A percentile compares a stretch with the other conserved stretches of the same genome.
Conservation (phyloP, 305 asterid genomes). For the Fraxinus baroniana region DNA sequence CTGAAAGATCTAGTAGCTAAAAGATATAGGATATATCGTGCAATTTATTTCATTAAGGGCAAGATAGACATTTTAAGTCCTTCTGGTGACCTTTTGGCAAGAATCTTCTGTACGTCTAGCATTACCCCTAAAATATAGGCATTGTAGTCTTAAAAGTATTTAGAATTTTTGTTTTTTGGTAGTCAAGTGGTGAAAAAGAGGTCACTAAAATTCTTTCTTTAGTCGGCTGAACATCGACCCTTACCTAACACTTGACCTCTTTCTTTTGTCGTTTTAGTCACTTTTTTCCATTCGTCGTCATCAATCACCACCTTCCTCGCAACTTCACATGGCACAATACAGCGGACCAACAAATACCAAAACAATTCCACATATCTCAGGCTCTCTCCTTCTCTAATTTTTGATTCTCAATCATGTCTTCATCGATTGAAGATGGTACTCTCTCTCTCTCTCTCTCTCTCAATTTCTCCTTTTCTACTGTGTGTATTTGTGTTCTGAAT, state of each 20-base stretch:
- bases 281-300: constrained; percentile 7
- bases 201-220: background rate
- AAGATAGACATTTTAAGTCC: too few relatives aligned
- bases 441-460: constrained; percentile 13
- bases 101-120: too few relatives aligned
- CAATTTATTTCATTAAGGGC: too few relatives aligned
- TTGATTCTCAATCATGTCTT: constrained; percentile 44
- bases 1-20: too few relatives aligned
- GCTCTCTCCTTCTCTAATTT: constrained; percentile 15
- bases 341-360: background rate
- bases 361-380: constrained; percentile 28
- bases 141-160: too few relatives aligned
- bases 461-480: background rate
- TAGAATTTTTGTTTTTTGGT: background rate
- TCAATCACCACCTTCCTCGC: constrained; percentile 15
- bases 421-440: constrained; percentile 53
- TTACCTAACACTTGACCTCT: constrained; percentile 47
- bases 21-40: too few relatives aligned
- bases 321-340: constrained; percentile 22
- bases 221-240: background rate
- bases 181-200: background rate
- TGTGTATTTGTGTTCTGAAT: background rate
- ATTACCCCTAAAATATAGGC: too few relatives aligned
- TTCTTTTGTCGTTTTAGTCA: constrained; percentile 44
- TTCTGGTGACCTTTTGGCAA: too few relatives aligned